Evolutionary conservation across 208 protist species (phyloP), one percentile per base, ranked within the genome.

Genomic region (Naegleria gruberi): DNA sequence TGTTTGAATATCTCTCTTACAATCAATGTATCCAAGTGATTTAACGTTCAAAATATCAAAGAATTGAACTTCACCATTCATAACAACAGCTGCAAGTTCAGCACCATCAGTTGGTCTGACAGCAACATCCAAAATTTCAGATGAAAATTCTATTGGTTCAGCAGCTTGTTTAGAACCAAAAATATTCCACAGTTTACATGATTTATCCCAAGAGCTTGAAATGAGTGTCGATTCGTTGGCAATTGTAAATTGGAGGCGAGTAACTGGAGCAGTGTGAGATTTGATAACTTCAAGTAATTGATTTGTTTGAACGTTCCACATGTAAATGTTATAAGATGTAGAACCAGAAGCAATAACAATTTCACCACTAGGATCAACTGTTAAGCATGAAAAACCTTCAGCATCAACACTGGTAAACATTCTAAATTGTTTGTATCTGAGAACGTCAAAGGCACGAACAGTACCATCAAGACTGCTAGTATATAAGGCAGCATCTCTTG

Each of bases 271-370:
- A 10, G 81, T 84, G 23, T 91, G 89, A 34, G 89, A 65, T 15
- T 30, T 57, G n/a, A 91, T 23, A 0, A 92, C 82, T n/a, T 92
- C 90, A 0, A 92, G 34, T 6, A 92, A 40, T 55, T 92, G 45
- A 47, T 41, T 45, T 17, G 91, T 92, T 74, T 92, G 91, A 41
- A 81, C 40, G 41, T 77, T 89, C 91, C 91, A 92, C 26, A 92
- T 42, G 44, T 42, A 89, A 57, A 90, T 90, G 41, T 43, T 26
- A 17, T 74, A 90, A 19, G 10, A 45, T 4, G 82, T 26, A 15
- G 8, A 19, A 23, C 47, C 34, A 8, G 37, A 7, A 34, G 90
- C 90, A 73, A 19, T 34, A 23, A 89, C 37, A 42, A 88, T 83
- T 74, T 88, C 90, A 73, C 90, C 86, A 37, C 37, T 46, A 23